phyloP scores from a whole-genome alignment of 257 asterid genomes.

The Penstemon eatonii region DNA sequence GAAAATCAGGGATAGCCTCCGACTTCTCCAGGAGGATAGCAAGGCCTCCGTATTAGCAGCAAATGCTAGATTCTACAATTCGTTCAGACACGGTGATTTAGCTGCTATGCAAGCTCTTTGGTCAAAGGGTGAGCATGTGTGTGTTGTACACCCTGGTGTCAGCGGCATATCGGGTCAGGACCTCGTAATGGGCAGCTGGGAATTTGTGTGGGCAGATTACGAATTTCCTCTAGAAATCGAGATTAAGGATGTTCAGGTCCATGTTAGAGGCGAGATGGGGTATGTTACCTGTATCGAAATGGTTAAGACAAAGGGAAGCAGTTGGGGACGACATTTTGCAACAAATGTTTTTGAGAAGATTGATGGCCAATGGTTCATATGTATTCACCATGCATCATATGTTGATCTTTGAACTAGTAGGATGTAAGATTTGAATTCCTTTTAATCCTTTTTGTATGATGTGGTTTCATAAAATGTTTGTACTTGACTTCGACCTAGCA shows the following conservation, averaged over 20 bases:
- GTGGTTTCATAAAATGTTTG: no score
- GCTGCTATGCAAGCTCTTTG: slow-evolving; percentile 87
- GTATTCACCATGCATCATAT: slow-evolving; percentile 87
- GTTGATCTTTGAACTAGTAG: slow-evolving; percentile 55
- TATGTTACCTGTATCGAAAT: slow-evolving; percentile 86
- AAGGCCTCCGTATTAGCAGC: slow-evolving; percentile 85
- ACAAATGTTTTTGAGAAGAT: slow-evolving; percentile 84
- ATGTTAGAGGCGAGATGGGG: slow-evolving; percentile 69
- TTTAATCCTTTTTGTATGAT: no score
- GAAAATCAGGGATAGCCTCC: slow-evolving; percentile 81
- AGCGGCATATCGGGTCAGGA: slow-evolving; percentile 94
- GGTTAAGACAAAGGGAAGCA: slow-evolving; percentile 86
- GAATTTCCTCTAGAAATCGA: slow-evolving; percentile 88
- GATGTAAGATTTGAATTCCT: not conserved
- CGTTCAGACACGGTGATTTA: slow-evolving; percentile 77
- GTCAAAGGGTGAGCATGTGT: slow-evolving; percentile 77
- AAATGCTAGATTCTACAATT: slow-evolving; percentile 71
- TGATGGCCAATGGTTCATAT: slow-evolving; percentile 80
- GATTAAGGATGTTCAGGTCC: slow-evolving; percentile 80
- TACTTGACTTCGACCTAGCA: no score
- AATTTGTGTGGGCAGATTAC: slow-evolving; percentile 95
- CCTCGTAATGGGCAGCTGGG: slow-evolving; percentile 99
- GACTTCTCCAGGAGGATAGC: slow-evolving; percentile 82
- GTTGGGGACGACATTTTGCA: slow-evolving; percentile 95
- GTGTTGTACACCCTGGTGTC: slow-evolving; percentile 96